Base-by-base conservation (phyloP, 495 filamentous ascomycete genomes). In the Aspergillus haitiensis region DNA sequence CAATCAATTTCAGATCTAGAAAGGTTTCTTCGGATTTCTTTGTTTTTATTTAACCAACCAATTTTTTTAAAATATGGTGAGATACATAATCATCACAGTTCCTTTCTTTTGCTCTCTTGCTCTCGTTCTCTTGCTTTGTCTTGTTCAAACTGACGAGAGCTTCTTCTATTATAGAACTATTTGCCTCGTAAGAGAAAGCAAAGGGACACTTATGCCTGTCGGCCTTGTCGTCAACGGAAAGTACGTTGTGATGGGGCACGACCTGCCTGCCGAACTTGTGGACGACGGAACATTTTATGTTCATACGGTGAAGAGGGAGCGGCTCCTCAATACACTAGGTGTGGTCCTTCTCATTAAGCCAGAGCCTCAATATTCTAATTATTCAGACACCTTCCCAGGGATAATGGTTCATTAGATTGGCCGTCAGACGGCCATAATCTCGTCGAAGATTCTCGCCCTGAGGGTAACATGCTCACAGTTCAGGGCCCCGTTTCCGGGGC, bases 171-270 rank as follows among this genome's bases (percentile, higher is more conserved):
- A 9, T 5, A 42, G 39, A 11, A 5, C 9, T 3, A 42, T 42
- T 11, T 21, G 6, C 44, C 5, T 21, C 44, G 44, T 5, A 47
- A 47, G 16, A 47, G 44, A 16, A 47, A 47, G 16, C n/a, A 16
- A 47, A 47, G 44, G 15, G 44, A 47, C 9, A 21, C 2, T 6
- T 21, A 6, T 7, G 44, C 15, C 16, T 47, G 44, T 47, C n/a
- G 15, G 1, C 44, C 44, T 18, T 21, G 44, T 21, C 44, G 44
- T 21, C 44, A 47, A 47, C 51, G 51, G 18, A 54, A 54, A 27
- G 34, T 54, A 7, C 51, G 51, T 12, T 54, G 51, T 16, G 51
- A 54, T 31, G 35, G n/a, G 7, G 5, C 18, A 12, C 32, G 34
- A 15, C 51, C 51, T 2, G 1, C 15, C n/a, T 54, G 51, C 31